Conservation (phyloP, 73 alveolate species). For the Paramecium sexaurelia region DNA sequence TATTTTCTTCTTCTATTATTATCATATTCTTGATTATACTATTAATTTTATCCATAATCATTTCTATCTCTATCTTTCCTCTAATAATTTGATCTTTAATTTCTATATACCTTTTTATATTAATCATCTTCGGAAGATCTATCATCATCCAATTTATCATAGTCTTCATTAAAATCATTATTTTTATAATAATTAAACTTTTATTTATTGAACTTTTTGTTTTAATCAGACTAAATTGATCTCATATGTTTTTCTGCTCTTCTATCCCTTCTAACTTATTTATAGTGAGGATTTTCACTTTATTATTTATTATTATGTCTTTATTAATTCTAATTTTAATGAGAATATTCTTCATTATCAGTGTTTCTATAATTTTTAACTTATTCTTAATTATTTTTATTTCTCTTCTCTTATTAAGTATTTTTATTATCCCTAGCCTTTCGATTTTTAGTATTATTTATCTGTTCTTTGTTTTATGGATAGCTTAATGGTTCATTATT, state of each 20-base stretch:
- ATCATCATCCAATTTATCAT: neutral
- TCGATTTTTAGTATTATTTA: neutral
- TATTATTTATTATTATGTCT: neutral
- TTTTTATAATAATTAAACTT: neutral
- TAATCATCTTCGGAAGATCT: neutral
- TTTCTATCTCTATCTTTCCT: neutral
- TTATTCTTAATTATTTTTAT: neutral
- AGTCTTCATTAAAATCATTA: neutral
- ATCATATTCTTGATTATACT: neutral
- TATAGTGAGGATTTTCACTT: neutral
- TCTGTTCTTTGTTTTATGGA: neutral
- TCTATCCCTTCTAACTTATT: neutral
- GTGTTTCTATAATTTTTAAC: neutral
- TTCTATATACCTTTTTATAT: neutral
- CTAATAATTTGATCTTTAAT: neutral
- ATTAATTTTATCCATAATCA: neutral
- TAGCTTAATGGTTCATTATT: neutral
- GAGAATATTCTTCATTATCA: too few species aligned
- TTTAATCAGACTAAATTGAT: neutral
- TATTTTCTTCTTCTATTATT: neutral
- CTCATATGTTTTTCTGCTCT: neutral
- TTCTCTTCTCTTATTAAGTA: neutral
- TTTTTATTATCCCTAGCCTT: neutral
- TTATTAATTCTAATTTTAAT: neutral
- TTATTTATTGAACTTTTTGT: neutral